phyloP scores from a whole-genome alignment of 2,329 filamentous ascomycete genomes.

The Coniochaeta sp. region DNA sequence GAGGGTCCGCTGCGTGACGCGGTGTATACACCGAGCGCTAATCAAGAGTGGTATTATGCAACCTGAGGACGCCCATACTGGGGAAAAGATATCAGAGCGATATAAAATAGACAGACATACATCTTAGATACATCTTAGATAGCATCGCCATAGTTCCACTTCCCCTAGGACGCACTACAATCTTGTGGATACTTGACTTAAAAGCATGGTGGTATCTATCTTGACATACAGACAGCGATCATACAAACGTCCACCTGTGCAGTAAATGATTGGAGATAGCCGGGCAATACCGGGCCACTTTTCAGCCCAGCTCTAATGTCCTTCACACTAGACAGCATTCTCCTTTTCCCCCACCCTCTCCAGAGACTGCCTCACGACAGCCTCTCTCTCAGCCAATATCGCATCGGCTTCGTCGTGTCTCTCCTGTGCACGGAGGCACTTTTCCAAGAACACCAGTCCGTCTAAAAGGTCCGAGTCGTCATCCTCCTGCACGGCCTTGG shows the following conservation, averaged over 20 bases:
- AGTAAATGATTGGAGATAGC: background rate
- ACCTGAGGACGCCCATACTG: background rate
- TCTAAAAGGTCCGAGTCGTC: conserved; percentile 1
- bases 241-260: background rate
- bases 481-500: background rate
- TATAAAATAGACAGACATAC: no score
- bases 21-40: conserved; percentile 10
- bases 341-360: conserved; percentile 5
- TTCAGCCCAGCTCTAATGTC: background rate
- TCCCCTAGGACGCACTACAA: background rate
- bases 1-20: conserved; percentile 18
- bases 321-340: background rate
- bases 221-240: background rate
- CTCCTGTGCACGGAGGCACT: conserved; percentile 1
- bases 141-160: no score
- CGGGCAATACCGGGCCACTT: background rate
- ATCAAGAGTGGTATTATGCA: conserved; percentile 8
- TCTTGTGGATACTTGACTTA: no score
- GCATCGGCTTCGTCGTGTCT: conserved; percentile 1
- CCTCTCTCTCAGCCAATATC: background rate
- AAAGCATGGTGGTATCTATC: no score
- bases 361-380: conserved; percentile 3
- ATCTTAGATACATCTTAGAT: no score
- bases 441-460: conserved; percentile 3
- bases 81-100: background rate